Conservation (phyloP, 2,329 filamentous ascomycete genomes). For the Epichloe sibirici region DNA sequence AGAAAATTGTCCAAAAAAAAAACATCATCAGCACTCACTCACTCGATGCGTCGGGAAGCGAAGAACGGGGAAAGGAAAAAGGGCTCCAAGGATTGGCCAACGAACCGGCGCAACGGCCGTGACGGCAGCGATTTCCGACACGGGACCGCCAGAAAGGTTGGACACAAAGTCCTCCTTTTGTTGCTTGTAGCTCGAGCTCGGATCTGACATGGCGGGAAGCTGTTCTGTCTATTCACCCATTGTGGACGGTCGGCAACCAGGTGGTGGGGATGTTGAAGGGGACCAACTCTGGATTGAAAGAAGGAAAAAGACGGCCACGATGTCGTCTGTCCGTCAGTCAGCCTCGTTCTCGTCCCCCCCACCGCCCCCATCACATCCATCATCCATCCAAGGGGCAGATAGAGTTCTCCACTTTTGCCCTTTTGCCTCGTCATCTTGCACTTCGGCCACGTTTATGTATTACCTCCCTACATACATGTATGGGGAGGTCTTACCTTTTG, state of each 20-base stretch:
- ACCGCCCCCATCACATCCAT: no score
- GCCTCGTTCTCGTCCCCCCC: no score
- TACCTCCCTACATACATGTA: no score
- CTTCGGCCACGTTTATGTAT: no score
- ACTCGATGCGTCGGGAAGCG: neutral
- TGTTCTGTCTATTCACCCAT: neutral
- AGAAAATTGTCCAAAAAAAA: neutral
- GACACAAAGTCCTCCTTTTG: conserved; percentile 95
- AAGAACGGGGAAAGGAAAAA: neutral
- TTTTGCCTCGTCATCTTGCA: no score
- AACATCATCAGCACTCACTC: neutral
- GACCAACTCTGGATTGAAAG: neutral
- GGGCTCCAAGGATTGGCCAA: neutral
- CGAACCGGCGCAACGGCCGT: conserved; percentile 73
- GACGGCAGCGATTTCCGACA: conserved; percentile 78
- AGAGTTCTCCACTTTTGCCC: no score
- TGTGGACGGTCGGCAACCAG: neutral
- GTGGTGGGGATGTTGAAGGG: neutral
- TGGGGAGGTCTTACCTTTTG: no score
- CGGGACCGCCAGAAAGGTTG: conserved; percentile 69
- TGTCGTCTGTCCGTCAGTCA: no score
- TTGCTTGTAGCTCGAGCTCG: conserved; percentile 71
- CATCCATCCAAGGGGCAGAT: no score
- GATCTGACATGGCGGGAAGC: conserved; percentile 22
- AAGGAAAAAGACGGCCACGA: no score